A percentile compares a stretch with the other conserved stretches of the same genome.
Evolutionary conservation across 2,329 filamentous ascomycete genomes (phyloP).

Genomic region (Hymenoscyphus occultus): DNA sequence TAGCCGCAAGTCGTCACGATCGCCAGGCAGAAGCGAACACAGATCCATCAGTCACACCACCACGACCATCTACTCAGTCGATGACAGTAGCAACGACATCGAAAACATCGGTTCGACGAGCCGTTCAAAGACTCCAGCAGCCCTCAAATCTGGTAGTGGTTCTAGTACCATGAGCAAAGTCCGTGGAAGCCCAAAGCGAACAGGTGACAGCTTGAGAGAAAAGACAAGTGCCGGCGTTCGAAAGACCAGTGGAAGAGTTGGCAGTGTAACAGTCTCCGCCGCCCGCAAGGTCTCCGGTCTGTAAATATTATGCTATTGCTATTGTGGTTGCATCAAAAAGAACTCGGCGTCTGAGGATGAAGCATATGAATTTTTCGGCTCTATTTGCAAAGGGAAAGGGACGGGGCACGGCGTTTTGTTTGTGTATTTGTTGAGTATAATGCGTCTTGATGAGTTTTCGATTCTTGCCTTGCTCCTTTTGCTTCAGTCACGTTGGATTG

Average conservation of each 20-base stretch:
- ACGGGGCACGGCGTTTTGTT: constrained; percentile 11
- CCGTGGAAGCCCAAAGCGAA: constrained; percentile 56
- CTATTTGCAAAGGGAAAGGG: neutral
- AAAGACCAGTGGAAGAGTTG: constrained; percentile 65
- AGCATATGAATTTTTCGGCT: constrained; percentile 17
- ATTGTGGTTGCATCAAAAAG: constrained; percentile 30
- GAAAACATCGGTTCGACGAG: constrained; percentile 61
- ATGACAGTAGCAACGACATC: constrained; percentile 66
- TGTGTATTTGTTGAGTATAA: constrained; percentile 13
- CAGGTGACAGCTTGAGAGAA: constrained; percentile 47
- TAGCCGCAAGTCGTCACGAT: constrained; percentile 62
- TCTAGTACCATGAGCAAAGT: constrained; percentile 56
- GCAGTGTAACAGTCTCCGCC: constrained; percentile 47
- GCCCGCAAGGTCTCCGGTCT: constrained; percentile 36
- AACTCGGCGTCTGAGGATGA: constrained; percentile 20
- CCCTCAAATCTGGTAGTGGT: constrained; percentile 50
- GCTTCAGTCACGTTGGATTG: constrained; percentile 1
- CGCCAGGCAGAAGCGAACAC: constrained; percentile 57
- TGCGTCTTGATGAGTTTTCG: constrained; percentile 2
- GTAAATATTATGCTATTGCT: constrained; percentile 29
- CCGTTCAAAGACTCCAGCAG: constrained; percentile 52
- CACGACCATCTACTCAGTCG: constrained; percentile 64
- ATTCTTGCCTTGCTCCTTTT: neutral
- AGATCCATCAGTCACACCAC: constrained; percentile 72
- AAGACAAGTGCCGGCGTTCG: constrained; percentile 55